Conservation (phyloP, 2,329 filamentous ascomycete genomes). For the Hymenoscyphus scutula region DNA sequence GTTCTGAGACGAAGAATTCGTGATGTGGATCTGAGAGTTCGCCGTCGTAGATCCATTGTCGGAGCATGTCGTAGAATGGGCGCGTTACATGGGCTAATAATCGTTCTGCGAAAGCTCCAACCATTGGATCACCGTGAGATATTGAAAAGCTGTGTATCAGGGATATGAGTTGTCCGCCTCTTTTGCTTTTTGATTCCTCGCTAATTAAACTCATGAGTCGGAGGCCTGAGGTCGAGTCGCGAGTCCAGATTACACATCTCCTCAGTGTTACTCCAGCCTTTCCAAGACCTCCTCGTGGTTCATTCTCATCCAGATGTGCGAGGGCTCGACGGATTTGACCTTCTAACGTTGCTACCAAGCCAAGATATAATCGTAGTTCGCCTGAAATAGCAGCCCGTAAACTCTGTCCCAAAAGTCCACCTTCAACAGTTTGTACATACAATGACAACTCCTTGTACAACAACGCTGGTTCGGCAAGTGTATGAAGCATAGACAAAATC, state of each 20-base stretch:
- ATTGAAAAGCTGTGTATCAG: conserved; percentile 91
- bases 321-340: conserved; percentile 85
- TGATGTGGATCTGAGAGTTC: conserved; percentile 94
- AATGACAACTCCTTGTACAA: conserved; percentile 77
- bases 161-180: conserved; percentile 88
- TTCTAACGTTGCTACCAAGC: conserved; percentile 87
- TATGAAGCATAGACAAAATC: conserved; percentile 81
- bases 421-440: conserved; percentile 78
- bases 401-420: conserved; percentile 88
- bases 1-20: conserved; percentile 93
- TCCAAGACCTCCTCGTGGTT: conserved; percentile 68
- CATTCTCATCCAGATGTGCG: conserved; percentile 65
- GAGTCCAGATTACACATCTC: conserved; percentile 93
- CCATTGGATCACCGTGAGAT: conserved; percentile 92
- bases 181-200: conserved; percentile 80
- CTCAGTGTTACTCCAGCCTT: conserved; percentile 92
- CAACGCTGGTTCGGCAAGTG: conserved; percentile 88
- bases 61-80: conserved; percentile 94
- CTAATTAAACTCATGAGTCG: conserved; percentile 92
- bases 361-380: conserved; percentile 86
- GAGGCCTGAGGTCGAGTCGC: conserved; percentile 93
- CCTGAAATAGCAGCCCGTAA: conserved; percentile 80
- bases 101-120: conserved; percentile 87
- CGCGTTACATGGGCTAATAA: conserved; percentile 82
- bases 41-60: conserved; percentile 97